Conservation (phyloP, 768 basidiomycete species). For the Macrolepiota albuminosa region DNA sequence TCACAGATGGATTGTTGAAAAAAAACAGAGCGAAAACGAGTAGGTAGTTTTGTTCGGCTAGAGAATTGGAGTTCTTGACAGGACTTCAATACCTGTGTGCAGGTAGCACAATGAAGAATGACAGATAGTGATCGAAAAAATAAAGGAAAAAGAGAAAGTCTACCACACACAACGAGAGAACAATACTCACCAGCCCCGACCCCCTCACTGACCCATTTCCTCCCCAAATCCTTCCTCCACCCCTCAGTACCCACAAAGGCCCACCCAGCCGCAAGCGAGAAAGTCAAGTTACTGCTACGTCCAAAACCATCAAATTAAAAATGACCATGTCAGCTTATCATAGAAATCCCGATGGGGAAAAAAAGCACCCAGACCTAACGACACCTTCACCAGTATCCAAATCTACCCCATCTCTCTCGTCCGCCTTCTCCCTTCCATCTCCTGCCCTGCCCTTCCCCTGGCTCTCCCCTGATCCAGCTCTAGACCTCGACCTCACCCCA, state of each 20-base stretch:
- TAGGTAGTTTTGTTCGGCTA: neutral
- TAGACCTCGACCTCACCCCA: conserved; percentile 28
- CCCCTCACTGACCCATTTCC: conserved; percentile 41
- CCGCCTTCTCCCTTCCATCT: conserved; percentile 35
- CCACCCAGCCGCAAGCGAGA: conserved; percentile 73
- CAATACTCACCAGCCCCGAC: neutral
- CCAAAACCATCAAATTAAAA: neutral
- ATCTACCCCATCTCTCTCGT: conserved; percentile 23
- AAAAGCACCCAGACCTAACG: conserved; percentile 51
- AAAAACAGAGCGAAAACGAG: neutral
- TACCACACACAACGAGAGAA: neutral
- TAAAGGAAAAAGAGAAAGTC: neutral
- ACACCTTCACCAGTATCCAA: conserved; percentile 33
- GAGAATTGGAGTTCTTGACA: neutral
- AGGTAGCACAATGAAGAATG: neutral
- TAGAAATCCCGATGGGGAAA: neutral
- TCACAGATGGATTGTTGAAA: neutral
- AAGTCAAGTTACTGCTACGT: conserved; percentile 73
- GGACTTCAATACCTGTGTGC: neutral
- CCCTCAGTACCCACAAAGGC: conserved; percentile 71
- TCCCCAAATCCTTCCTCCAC: conserved; percentile 65
- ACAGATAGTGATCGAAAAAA: neutral
- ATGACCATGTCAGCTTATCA: conserved; percentile 11
- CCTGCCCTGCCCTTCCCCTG: conserved; percentile 20
- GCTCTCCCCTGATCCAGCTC: conserved; percentile 1